A percentile compares a stretch with the other conserved stretches of the same genome.
Conservation (phyloP, 345 rosid species). For the Diplotaxis tenuifolia region DNA sequence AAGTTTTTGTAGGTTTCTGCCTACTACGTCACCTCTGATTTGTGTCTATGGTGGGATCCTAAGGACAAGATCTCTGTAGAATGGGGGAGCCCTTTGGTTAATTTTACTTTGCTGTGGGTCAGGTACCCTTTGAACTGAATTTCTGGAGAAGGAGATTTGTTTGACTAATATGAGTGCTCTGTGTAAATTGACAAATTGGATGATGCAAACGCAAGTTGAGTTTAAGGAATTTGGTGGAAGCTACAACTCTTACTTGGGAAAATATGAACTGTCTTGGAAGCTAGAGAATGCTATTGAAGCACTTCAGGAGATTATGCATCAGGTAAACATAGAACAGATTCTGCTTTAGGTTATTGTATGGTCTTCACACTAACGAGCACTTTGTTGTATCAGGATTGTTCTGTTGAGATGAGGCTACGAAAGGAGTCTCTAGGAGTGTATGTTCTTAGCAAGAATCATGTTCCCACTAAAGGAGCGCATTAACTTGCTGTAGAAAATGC, state of each 20-base stretch:
- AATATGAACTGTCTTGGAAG: slow-evolving; percentile 56
- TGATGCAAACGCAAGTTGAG: slow-evolving; percentile 57
- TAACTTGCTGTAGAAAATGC: slow-evolving; percentile 72
- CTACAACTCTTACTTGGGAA: slow-evolving; percentile 79
- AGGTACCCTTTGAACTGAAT: slow-evolving; percentile 41
- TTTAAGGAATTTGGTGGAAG: slow-evolving; percentile 74
- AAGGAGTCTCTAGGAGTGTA: slow-evolving; percentile 50
- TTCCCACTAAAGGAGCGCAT: no score
- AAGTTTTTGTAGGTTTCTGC: neutral
- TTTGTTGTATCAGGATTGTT: slow-evolving; percentile 51
- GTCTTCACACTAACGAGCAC: neutral
- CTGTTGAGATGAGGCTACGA: slow-evolving; percentile 37
- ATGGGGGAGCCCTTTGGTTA: slow-evolving; percentile 88
- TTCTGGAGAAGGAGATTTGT: neutral
- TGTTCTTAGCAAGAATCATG: slow-evolving; percentile 58
- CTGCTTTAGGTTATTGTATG: neutral
- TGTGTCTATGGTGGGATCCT: slow-evolving; percentile 89
- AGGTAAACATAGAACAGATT: slow-evolving; percentile 38
- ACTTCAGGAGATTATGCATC: slow-evolving; percentile 45
- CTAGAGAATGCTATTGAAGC: slow-evolving; percentile 59
- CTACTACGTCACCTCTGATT: slow-evolving; percentile 57
- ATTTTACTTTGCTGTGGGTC: slow-evolving; percentile 79
- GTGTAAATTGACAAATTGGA: neutral
- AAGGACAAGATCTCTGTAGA: slow-evolving; percentile 58
- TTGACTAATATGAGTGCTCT: neutral